Conservation (phyloP, 2,329 filamentous ascomycete genomes). For the Aspergillus pseudoviridinutans region DNA sequence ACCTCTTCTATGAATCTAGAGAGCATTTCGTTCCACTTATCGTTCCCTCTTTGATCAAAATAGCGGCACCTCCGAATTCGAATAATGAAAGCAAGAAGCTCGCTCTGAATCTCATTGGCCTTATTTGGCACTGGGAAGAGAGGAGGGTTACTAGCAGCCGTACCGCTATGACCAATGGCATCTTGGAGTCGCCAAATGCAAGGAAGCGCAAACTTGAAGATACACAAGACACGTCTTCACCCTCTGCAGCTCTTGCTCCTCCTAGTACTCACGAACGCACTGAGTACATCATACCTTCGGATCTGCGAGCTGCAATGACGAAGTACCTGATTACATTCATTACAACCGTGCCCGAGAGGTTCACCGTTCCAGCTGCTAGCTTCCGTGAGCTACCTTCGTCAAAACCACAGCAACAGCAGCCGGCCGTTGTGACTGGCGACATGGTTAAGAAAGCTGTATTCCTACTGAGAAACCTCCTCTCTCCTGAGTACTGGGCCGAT, state of each 20-base stretch:
- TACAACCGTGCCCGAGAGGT: slow-evolving; percentile 81
- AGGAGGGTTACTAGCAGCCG: slow-evolving; percentile 62
- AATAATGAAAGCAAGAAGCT: slow-evolving; percentile 91
- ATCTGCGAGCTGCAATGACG: slow-evolving; percentile 73
- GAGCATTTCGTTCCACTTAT: slow-evolving; percentile 89
- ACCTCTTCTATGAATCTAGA: slow-evolving; percentile 89
- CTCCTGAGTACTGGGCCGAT: slow-evolving; percentile 85
- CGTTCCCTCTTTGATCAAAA: slow-evolving; percentile 82
- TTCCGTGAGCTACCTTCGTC: slow-evolving; percentile 53
- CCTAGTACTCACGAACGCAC: slow-evolving; percentile 47
- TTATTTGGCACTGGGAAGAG: slow-evolving; percentile 93
- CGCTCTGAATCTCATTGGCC: slow-evolving; percentile 80
- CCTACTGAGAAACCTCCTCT: slow-evolving; percentile 77
- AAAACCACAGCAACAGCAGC: slow-evolving; percentile 34
- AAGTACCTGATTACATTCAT: slow-evolving; percentile 97
- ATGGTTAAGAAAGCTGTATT: slow-evolving; percentile 81
- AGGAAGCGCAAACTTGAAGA: slow-evolving; percentile 75
- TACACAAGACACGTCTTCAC: slow-evolving; percentile 52
- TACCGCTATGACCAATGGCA: slow-evolving; percentile 23
- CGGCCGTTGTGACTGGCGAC: slow-evolving; percentile 60
- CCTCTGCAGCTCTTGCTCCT: slow-evolving; percentile 49
- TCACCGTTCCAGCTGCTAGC: slow-evolving; percentile 68
- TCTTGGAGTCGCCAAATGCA: slow-evolving; percentile 66
- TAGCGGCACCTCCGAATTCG: slow-evolving; percentile 72
- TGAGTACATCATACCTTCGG: slow-evolving; percentile 65